Conservation (phyloP, 2,329 filamentous ascomycete genomes). For the Neonectria faginata region DNA sequence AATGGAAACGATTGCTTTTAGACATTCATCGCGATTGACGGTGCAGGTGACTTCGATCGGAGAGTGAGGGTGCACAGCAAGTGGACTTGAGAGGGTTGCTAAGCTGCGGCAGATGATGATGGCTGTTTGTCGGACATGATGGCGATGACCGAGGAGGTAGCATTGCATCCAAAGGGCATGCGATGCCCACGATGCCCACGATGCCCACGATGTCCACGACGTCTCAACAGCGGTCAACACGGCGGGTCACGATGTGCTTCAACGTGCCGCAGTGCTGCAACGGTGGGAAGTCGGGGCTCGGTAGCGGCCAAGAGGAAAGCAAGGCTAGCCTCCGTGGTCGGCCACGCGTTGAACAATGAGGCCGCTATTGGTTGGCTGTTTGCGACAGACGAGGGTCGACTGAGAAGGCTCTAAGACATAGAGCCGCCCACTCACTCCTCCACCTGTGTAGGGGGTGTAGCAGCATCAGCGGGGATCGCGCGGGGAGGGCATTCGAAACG, state of each 20-base stretch:
- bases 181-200: conserved; percentile 14
- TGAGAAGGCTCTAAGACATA: conserved; percentile 12
- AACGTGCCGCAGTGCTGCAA: neutral
- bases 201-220: conserved; percentile 13
- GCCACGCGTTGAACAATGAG: conserved; percentile 29
- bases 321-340: conserved; percentile 18
- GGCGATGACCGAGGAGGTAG: conserved; percentile 1
- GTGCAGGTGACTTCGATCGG: conserved; percentile 13
- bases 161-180: conserved; percentile 19
- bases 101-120: neutral
- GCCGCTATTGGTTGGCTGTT: conserved; percentile 29
- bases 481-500: no score
- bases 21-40: conserved; percentile 8
- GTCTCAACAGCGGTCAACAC: neutral
- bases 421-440: neutral
- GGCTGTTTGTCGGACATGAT: neutral
- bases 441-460: no score
- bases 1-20: conserved; percentile 27
- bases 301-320: conserved; percentile 17
- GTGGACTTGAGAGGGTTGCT: neutral
- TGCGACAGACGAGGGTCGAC: conserved; percentile 1
- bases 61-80: conserved; percentile 15
- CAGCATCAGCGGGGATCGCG: no score
- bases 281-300: neutral
- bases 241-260: neutral